Base-by-base conservation (phyloP, 2,329 filamentous ascomycete genomes). In the Paramyrothecium roridum region DNA sequence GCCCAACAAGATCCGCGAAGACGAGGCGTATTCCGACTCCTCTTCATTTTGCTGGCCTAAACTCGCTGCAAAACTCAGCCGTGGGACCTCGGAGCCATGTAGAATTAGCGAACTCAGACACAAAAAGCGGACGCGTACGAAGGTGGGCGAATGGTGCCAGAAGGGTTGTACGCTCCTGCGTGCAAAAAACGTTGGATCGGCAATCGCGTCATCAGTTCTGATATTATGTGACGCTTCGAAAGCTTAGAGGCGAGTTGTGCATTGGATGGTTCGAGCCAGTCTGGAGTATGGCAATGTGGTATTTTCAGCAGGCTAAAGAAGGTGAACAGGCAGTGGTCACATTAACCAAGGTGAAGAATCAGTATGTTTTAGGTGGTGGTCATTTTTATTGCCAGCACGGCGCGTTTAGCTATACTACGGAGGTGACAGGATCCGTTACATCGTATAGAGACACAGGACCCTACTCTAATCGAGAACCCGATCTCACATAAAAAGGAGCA, bases 71-170 rank as follows among this genome's bases (percentile, higher is more conserved):
- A 51, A 2, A 45, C 8, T 57, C 59, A 3, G 13, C 7, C 6
- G 16, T 43, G 16, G 37, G 37, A 43, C 3, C 37, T 19, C 13
- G 37, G n/a, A 45, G 22, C 16, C 57, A 50, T 53, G 30, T 55
- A 23, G 33, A 34, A 46, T 59, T 59, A 19, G 49, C 45, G 17
- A 61, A 51, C 49, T 55, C 62, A 23, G 63, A 59, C 47, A 64
- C 60, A 52, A 59, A 58, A 51, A 62, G 57, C 13, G 61, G 61
- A 7, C 64, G 67, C 30, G 61, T 75, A 33, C 68, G 63, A 54
- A 64, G 63, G 40, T 75, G 72, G 72, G 70, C 69, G 21, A 63
- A 57, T 51, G 65, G 67, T 48, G 70, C 69, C 22, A 73, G 64
- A 49, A 63, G 62, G 43, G 66, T 63, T 33, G 64, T 74, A 33